These are phyloP conservation scores for Irpex rosettiformis DNA, from an alignment of 1,284 basidiomycete species.

Conservation along the genomic window DNA sequence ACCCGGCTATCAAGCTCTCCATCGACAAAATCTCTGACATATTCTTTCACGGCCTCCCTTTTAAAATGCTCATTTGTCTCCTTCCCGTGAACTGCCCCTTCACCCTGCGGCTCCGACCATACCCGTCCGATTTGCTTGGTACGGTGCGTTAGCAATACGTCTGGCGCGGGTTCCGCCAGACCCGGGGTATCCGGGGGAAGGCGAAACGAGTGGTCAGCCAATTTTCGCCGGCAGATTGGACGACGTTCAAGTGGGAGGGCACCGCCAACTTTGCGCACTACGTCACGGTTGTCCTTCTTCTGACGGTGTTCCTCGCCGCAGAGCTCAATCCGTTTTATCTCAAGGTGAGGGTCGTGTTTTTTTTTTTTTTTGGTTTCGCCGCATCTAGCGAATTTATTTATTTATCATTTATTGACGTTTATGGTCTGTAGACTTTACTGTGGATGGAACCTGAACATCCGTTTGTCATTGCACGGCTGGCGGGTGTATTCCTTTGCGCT, in stretches of 20 bases:
- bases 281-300: slow-evolving; percentile 66
- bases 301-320: slow-evolving; percentile 77
- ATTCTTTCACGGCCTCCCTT: not conserved
- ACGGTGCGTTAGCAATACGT: slow-evolving; percentile 60
- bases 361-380: too few relatives aligned
- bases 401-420: slow-evolving; percentile 10
- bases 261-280: slow-evolving; percentile 76
- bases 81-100: not conserved
- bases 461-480: slow-evolving; percentile 70
- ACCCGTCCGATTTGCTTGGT: not conserved
- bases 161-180: slow-evolving; percentile 80
- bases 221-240: slow-evolving; percentile 84
- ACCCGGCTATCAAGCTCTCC: not conserved
- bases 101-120: slow-evolving; percentile 2
- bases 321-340: slow-evolving; percentile 84
- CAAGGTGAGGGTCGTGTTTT: slow-evolving; percentile 49
- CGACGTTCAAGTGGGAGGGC: slow-evolving; percentile 83
- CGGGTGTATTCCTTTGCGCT: slow-evolving; percentile 76
- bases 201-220: slow-evolving; percentile 75
- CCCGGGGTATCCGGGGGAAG: slow-evolving; percentile 70
- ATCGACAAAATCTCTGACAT: not conserved
- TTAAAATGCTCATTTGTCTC: not conserved
- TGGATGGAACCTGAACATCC: slow-evolving; percentile 90
- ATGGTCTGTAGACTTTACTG: slow-evolving; percentile 57
- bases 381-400: not conserved